Base-by-base conservation (phyloP, 352 stramenopile species). In the Phytophthora pini region DNA sequence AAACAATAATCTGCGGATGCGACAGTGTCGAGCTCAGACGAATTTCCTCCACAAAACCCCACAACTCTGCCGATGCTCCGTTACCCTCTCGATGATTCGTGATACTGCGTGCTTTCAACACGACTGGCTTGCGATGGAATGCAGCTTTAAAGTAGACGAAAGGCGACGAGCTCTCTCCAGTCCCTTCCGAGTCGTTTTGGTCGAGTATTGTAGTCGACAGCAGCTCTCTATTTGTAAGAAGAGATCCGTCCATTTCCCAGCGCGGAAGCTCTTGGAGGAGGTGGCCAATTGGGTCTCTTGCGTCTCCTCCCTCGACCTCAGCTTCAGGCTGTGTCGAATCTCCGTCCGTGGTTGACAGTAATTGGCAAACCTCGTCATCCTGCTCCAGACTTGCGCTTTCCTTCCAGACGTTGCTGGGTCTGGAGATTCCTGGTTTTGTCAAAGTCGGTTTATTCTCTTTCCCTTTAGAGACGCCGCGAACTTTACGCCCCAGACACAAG, bases 71-170 rank as follows among this genome's bases (percentile, higher is more conserved):
- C 22, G 39, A 40, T 24, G 15, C 17, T 22, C 24, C 31, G 32
- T 27, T 49, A n/a, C 15, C 36, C 15, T 52, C 43, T 24, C 27
- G 29, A 20, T n/a, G 45, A 20, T 12, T 27, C 39, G 46, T 22
- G 20, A 52, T 32, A 7, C 49, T 56, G 11, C 68, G 65, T 4
- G 41, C 29, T 53, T 75, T 75, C 50, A 75, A 43, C 41, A 64
- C 51, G 12, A 75, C 41, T 11, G 46, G 34, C 51, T 68, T 71
- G 5, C 11, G 38, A 2, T 66, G 53, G 32, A 71, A 71, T n/a
- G 39, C 29, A 45, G 62, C 71, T 41, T 70, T 69, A 27, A 68
- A 66, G 29, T 79, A 79, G 12, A 56, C 12, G 26, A 79, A 79
- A 11, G 38, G 41, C 1, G 70, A 76, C 7, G 55, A 41, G 12